A percentile compares a stretch with the other conserved stretches of the same genome.
Evolutionary conservation across 1,139 yeast species (phyloP).

Genomic region (Sugiyamaella neomexicana): DNA sequence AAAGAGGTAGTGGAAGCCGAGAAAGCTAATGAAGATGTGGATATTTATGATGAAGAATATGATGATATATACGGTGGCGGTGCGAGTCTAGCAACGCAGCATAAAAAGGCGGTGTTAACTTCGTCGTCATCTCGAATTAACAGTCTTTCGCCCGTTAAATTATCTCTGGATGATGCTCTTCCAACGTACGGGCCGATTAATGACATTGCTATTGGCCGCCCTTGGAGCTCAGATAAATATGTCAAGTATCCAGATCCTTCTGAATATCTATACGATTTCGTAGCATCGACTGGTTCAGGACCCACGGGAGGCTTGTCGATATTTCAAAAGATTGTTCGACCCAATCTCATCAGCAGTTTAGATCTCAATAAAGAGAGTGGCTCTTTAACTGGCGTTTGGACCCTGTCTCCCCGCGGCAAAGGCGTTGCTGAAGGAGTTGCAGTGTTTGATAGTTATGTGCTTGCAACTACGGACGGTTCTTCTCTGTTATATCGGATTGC

Average conservation of each 20-base stretch:
- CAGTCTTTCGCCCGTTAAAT: slow-evolving; percentile 23
- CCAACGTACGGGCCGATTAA: slow-evolving; percentile 75
- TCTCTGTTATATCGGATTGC: slow-evolving; percentile 58
- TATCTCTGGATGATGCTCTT: slow-evolving; percentile 50
- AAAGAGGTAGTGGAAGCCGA: slow-evolving; percentile 17
- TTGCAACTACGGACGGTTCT: slow-evolving; percentile 53
- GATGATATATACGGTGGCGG: slow-evolving; percentile 43
- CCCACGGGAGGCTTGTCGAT: slow-evolving; percentile 57
- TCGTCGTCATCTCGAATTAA: slow-evolving; percentile 6
- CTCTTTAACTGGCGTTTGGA: slow-evolving; percentile 33
- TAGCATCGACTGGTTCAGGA: slow-evolving; percentile 70
- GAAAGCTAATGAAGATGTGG: slow-evolving; percentile 32
- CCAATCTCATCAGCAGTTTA: slow-evolving; percentile 71
- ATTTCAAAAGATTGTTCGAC: slow-evolving; percentile 69
- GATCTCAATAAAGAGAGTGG: slow-evolving; percentile 52
- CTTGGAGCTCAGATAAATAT: slow-evolving; percentile 40
- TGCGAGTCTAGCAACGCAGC: slow-evolving; percentile 4
- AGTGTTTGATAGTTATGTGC: slow-evolving; percentile 55
- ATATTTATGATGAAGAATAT: slow-evolving; percentile 42
- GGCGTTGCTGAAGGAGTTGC: slow-evolving; percentile 24
- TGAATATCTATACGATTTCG: slow-evolving; percentile 48
- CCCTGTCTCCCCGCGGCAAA: slow-evolving; percentile 34
- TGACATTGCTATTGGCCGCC: slow-evolving; percentile 64
- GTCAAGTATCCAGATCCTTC: slow-evolving; percentile 4
- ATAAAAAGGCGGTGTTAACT: slow-evolving; percentile 1